Conservation (phyloP, 2,329 filamentous ascomycete species). For the Aureobasidium melanogenum region DNA sequence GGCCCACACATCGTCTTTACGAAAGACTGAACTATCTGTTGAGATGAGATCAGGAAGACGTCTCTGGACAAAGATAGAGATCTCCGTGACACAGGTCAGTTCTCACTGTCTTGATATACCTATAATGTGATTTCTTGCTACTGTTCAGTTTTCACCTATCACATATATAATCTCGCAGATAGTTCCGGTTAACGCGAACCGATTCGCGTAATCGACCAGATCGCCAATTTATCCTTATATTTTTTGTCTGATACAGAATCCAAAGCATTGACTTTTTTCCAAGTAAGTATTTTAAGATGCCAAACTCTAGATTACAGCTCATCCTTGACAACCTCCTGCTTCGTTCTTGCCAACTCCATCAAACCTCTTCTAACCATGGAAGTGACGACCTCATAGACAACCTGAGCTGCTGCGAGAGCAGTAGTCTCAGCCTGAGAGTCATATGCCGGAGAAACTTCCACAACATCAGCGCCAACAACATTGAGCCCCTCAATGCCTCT, state of each 20-base stretch:
- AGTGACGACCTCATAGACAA: conserved; percentile 78
- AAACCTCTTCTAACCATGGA: conserved; percentile 50
- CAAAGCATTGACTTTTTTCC: background rate
- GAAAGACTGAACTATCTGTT: background rate
- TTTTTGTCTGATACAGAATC: background rate
- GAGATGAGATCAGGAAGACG: too few species aligned
- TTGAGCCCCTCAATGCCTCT: conserved; percentile 75
- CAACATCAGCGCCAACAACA: conserved; percentile 79
- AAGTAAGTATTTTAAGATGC: background rate
- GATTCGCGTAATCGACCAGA: too few species aligned
- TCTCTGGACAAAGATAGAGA: too few species aligned
- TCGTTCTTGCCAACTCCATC: conserved; percentile 11
- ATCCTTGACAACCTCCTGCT: background rate
- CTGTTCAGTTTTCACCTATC: too few species aligned
- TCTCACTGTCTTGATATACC: too few species aligned
- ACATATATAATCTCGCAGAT: too few species aligned
- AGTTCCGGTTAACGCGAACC: too few species aligned
- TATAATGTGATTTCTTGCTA: too few species aligned
- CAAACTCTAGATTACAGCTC: background rate
- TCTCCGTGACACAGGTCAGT: too few species aligned
- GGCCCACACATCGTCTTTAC: background rate
- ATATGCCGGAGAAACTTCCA: conserved; percentile 81
- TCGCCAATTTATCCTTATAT: too few species aligned
- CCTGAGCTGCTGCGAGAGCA: conserved; percentile 72
- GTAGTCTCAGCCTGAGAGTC: conserved; percentile 74